Evolutionary conservation across 176 grass and related monocot genomes (phyloP).

Genomic region (maize (Zea mays)): DNA sequence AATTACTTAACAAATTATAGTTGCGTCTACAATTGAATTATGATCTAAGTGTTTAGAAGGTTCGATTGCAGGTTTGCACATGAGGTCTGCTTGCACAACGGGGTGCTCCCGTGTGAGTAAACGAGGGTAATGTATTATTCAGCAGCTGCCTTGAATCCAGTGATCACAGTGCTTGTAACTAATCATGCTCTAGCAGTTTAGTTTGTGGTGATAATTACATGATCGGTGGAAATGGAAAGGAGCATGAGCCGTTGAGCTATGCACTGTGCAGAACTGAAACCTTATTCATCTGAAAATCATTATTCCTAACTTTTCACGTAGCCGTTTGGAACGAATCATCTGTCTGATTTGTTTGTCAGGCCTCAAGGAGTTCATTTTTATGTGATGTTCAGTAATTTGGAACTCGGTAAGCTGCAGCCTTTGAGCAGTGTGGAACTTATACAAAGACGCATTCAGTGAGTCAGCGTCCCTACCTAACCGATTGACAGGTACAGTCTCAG

Average conservation of each 20-base stretch:
- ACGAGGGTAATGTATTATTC: slow-evolving; percentile 24
- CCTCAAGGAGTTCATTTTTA: background rate
- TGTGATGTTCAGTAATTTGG: background rate
- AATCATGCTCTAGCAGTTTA: background rate
- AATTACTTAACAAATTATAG: no score
- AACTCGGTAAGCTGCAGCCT: background rate
- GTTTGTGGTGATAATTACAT: background rate
- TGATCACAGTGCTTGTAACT: slow-evolving; percentile 1
- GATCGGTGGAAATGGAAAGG: background rate
- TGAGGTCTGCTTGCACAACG: no score
- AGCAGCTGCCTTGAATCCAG: slow-evolving; percentile 12
- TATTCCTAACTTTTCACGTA: background rate
- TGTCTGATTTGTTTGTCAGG: no score
- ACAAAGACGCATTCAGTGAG: no score
- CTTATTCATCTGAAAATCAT: background rate
- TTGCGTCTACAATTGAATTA: no score
- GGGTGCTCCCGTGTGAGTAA: no score
- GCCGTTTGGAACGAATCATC: background rate
- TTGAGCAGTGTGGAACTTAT: background rate
- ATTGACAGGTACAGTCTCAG: background rate
- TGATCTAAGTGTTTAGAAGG: no score
- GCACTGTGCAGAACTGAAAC: background rate
- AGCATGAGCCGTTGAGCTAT: background rate
- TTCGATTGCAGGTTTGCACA: no score
- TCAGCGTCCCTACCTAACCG: background rate